phyloP scores from a whole-genome alignment of 164 flowering plant genomes.

The Warburgia ugandensis region DNA sequence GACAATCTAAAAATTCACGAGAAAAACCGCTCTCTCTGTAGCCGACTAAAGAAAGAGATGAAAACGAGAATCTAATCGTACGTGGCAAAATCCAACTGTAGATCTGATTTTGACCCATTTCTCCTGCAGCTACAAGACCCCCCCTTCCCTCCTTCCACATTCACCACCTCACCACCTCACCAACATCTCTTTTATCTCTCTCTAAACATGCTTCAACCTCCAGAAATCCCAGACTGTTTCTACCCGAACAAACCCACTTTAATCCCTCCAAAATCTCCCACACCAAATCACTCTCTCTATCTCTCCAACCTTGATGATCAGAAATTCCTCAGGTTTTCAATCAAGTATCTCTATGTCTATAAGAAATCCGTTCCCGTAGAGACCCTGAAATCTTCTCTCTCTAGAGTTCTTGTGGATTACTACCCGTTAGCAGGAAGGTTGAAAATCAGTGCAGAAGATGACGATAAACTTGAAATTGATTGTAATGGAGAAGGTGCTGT shows the following conservation, averaged over 20 bases:
- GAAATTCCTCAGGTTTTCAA: slow-evolving; percentile 73
- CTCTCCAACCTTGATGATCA: slow-evolving; percentile 91
- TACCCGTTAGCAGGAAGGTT: slow-evolving; percentile 92
- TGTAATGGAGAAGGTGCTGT: slow-evolving; percentile 86
- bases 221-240: slow-evolving; percentile 64
- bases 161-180: too few species aligned
- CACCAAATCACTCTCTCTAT: slow-evolving; percentile 58
- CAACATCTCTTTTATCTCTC: neutral
- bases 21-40: too few species aligned
- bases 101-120: too few species aligned
- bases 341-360: slow-evolving; percentile 67
- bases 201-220: slow-evolving; percentile 30
- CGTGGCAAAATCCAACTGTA: too few species aligned
- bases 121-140: too few species aligned
- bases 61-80: too few species aligned
- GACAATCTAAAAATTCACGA: too few species aligned
- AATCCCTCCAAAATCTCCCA: slow-evolving; percentile 44
- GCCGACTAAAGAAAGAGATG: too few species aligned
- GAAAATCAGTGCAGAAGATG: slow-evolving; percentile 24
- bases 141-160: too few species aligned
- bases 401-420: slow-evolving; percentile 60
- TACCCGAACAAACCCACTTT: slow-evolving; percentile 35
- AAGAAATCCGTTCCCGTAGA: slow-evolving; percentile 29
- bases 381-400: slow-evolving; percentile 46
- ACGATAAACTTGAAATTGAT: slow-evolving; percentile 65